Base-by-base conservation (phyloP, 192 early-diverging fungal species). In the Geranomyces variabilis region DNA sequence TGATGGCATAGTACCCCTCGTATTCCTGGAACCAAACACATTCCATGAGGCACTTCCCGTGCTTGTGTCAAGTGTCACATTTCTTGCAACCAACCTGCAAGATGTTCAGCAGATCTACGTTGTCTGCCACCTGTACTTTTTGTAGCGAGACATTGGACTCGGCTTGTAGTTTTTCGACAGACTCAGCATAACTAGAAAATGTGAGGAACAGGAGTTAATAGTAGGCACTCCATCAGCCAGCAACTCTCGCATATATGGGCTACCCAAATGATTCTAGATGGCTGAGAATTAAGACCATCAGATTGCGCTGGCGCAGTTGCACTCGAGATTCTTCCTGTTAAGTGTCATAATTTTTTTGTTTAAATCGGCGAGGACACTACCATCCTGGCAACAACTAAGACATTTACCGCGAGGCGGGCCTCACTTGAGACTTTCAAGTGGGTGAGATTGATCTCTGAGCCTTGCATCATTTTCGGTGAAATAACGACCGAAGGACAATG, bases 1-100 rank as follows among this genome's bases (percentile, higher is more conserved):
- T 87, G 67, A 87, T 82, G 7, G 44, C 46, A 61, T 82, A 85
- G 71, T 82, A 87, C 0, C 29, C 64, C 53, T 87, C 86, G 71
- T 74, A 87, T 56, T 87, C 86, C 83, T 86, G 53, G 56, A 19
- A 34, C n/a, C n/a, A 49, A 24, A 1, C 51, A 53, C n/a, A 24
- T 13, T 10, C 12, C 19, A 47, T 19, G 19, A 47, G 51, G 51
- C 51, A 7, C 21, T 9, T 26, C 8, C 36, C 10, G 29, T 1
- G 29, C 24, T 60, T 26, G 29, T 19, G 31, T 31, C 31, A n/a
- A n/a, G n/a, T n/a, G n/a, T n/a, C n/a, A n/a, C n/a, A n/a, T n/a
- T n/a, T n/a, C n/a, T n/a, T n/a, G 31, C 15, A 33, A 34, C 58
- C 5, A 33, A 84, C 81, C 70, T 84, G 84, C 64, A 87, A 46